Base-by-base conservation (phyloP, 1,284 basidiomycete species). In the Marasmius oreades region DNA sequence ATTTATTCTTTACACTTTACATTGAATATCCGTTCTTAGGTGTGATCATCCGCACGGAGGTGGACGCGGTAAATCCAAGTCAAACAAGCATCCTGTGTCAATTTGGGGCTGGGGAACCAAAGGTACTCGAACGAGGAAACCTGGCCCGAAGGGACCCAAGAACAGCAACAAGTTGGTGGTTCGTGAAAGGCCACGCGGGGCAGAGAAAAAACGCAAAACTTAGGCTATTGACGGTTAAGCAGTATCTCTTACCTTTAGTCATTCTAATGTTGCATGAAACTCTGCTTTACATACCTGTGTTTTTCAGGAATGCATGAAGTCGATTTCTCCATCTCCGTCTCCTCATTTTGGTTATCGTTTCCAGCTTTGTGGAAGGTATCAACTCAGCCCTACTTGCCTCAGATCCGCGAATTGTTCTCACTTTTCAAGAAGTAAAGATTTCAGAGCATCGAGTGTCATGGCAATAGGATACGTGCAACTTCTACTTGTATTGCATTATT, bases 1-100 rank as follows among this genome's bases (percentile, higher is more conserved):
- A 42, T 33, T 51, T 26, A 36, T 0, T 48, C 42, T 28, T 56
- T 24, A 48, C 23, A 22, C 23, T 11, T 36, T 51, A 51, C 12
- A 48, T 51, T 51, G 37, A 31, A 51, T 42, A 23, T 47, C 52
- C 57, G 23, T 62, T 50, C 42, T 54, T 61, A 93, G 90, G 43
- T 80, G 82, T 59, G 96, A 98, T 73, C 96, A 99, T 74, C 95
- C 96, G 61, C 95, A 95, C 72, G 96, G 96, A 75, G 96, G 96
- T 79, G 95, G 96, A 70, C 90, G 96, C 76, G 96, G 96, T 68
- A 98, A 97, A 76, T 93, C 90, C 58, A 98, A 98, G 82, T 93
- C 92, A 62, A 91, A 96, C 83, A 93, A 93, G 70, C 88, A 94
- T 69, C 93, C 94, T 4, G 85, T 91, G 20, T 93, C 93, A 23